Evolutionary conservation across 805 yeast genomes (phyloP).

Genomic region (Starmerella floricola): DNA sequence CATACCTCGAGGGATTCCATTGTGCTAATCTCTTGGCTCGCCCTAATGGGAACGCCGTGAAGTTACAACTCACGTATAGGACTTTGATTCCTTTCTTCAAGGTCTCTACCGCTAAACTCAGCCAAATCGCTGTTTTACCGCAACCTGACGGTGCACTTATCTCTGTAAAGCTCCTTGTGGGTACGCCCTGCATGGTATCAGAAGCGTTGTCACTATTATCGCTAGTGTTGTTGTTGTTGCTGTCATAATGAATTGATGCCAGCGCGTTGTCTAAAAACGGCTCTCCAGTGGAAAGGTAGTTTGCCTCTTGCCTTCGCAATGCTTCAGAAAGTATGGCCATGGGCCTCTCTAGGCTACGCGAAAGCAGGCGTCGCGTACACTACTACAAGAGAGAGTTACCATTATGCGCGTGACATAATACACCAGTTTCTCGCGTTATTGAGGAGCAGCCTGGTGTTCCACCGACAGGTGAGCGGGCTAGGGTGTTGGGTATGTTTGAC

Average conservation of each 20-base stretch:
- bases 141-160: slow-evolving; percentile 26
- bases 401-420: too few species aligned
- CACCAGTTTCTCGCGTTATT: too few species aligned
- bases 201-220: too few species aligned
- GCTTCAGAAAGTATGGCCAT: too few species aligned
- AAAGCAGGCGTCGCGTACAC: too few species aligned
- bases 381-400: too few species aligned
- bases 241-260: not conserved
- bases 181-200: slow-evolving; percentile 4
- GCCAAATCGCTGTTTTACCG: slow-evolving; percentile 24
- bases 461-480: too few species aligned
- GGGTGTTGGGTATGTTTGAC: too few species aligned
- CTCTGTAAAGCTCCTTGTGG: slow-evolving; percentile 17
- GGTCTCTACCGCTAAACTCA: slow-evolving; percentile 18
- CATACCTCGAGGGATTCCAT: slow-evolving; percentile 8
- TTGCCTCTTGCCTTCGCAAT: not conserved
- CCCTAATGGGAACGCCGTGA: slow-evolving; percentile 18
- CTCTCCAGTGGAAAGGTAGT: slow-evolving; percentile 8
- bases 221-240: too few species aligned
- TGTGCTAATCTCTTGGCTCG: slow-evolving; percentile 16
- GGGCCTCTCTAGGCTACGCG: too few species aligned
- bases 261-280: slow-evolving; percentile 9
- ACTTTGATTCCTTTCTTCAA: slow-evolving; percentile 20
- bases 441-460: too few species aligned
- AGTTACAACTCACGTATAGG: slow-evolving; percentile 21